Evolutionary conservation across 108 stramenopile genomes (phyloP).

Genomic region (Nitzschia inconspicua): DNA sequence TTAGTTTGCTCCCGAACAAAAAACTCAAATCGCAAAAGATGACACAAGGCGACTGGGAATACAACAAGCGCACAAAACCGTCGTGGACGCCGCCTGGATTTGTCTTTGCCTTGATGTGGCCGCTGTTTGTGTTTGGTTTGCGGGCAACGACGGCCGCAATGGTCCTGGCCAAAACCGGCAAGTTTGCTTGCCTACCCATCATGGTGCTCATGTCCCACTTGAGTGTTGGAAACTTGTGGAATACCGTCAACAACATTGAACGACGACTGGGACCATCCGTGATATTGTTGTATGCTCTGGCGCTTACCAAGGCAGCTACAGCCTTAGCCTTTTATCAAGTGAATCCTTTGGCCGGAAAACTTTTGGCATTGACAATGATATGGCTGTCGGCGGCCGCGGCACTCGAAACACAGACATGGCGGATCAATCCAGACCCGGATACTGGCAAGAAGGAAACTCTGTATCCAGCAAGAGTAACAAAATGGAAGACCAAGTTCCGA

Average conservation of each 20-base stretch:
- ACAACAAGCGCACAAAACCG: background rate
- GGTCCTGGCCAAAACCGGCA: background rate
- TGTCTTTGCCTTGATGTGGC: conserved; percentile 11
- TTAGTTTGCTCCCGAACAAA: background rate
- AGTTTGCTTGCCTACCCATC: background rate
- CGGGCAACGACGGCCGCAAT: background rate
- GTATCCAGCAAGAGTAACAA: background rate
- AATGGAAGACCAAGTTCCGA: conserved; percentile 3
- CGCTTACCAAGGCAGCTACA: background rate
- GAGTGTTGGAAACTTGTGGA: conserved; percentile 5
- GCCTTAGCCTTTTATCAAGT: background rate
- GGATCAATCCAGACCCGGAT: conserved; percentile 3
- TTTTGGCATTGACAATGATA: background rate
- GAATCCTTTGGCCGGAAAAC: background rate
- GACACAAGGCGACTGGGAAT: background rate
- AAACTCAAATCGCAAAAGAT: too few species aligned
- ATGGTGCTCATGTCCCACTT: conserved; percentile 1
- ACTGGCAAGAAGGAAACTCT: background rate
- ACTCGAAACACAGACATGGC: conserved; percentile 1
- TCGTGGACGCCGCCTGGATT: conserved; percentile 9
- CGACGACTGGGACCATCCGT: background rate
- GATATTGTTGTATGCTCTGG: background rate
- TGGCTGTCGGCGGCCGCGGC: conserved; percentile 6
- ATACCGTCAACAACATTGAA: conserved; percentile 2
- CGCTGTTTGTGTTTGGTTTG: conserved; percentile 6